phyloP scores from a whole-genome alignment of 1,284 basidiomycete genomes.

The Phylloboletellus chloephorus region DNA sequence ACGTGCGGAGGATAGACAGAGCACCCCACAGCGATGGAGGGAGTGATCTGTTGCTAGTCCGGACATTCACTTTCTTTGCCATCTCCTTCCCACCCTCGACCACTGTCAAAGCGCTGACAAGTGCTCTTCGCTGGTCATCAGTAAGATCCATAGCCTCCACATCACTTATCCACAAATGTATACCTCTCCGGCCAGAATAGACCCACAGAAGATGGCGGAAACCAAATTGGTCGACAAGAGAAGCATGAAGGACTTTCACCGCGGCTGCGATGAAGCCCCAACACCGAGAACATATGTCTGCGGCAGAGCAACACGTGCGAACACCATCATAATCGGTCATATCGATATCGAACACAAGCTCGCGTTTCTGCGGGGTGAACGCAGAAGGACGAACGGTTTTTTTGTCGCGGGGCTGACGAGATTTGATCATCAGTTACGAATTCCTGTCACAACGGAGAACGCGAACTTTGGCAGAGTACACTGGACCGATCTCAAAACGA shows the following conservation, averaged over 20 bases:
- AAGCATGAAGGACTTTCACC: constrained; percentile 80
- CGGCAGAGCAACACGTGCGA: constrained; percentile 91
- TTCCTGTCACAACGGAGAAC: constrained; percentile 5
- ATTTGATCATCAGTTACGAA: constrained; percentile 7
- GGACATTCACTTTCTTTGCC: constrained; percentile 80
- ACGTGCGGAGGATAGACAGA: constrained; percentile 47
- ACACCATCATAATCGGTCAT: constrained; percentile 99
- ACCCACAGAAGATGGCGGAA: constrained; percentile 88
- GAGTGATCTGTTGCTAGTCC: constrained; percentile 40
- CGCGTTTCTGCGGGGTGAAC: constrained; percentile 78
- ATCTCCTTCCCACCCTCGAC: constrained; percentile 81
- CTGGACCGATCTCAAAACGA: constrained; percentile 95
- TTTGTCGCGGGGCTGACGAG: constrained; percentile 76
- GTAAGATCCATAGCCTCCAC: constrained; percentile 81
- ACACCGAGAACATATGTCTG: constrained; percentile 89
- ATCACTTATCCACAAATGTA: constrained; percentile 98
- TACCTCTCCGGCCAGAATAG: constrained; percentile 96
- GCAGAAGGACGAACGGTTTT: constrained; percentile 77
- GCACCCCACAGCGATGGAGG: constrained; percentile 62
- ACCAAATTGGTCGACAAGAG: constrained; percentile 84
- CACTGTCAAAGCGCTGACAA: constrained; percentile 87
- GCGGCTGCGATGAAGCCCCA: constrained; percentile 95
- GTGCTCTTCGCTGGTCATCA: constrained; percentile 84
- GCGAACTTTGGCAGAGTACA: constrained; percentile 84
- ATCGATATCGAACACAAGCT: constrained; percentile 99